Base-by-base conservation (phyloP, 1,139 yeast genomes). In the Hyphopichia buzzinii region DNA sequence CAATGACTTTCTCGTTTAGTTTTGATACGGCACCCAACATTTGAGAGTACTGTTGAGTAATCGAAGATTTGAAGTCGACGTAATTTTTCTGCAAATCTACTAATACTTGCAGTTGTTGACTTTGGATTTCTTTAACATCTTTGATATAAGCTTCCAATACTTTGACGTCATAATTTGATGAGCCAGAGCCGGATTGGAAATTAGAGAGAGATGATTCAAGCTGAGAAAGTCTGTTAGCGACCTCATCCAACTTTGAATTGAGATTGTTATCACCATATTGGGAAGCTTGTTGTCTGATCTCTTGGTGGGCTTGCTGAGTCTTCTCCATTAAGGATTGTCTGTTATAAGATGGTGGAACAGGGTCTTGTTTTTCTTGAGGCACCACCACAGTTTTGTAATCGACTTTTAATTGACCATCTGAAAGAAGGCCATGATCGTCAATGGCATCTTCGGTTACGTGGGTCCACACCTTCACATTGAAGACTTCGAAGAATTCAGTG, bases 391-490 rank as follows among this genome's bases (percentile, higher is more conserved):
- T 47, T 21, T 49, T 49, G 25, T 43, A 47, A 13, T 49, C 55
- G 4, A 62, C 50, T 37, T 59, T 55, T 26, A 64, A 45, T 19
- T 54, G 56, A 1, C 80, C 82, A 23, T 62, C 71, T 46, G 72
- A 65, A 43, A 76, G 61, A 16, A 74, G 62, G 1, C 77, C 79
- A 48, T 79, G 83, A 44, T 80, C 84, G 42, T 77, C 80, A 49
- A 62, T 45, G 49, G 77, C 76, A 46, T 81, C 87, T 33, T 64
- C 71, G 4, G 81, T 67, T 16, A 81, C 64, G 26, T 65, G 65
- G 39, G 72, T 66, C 65, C 75, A 83, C 2, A 76, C 67, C 29
- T 76, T 71, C 46, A 83, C 57, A 48, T 72, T 72, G 43, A 83
- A 62, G 3, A 84, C 50, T 54, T 84, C 92, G 53, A 77, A 81